Conservation (phyloP, 108 stramenopile genomes). For the Mediolabrus comicus region DNA sequence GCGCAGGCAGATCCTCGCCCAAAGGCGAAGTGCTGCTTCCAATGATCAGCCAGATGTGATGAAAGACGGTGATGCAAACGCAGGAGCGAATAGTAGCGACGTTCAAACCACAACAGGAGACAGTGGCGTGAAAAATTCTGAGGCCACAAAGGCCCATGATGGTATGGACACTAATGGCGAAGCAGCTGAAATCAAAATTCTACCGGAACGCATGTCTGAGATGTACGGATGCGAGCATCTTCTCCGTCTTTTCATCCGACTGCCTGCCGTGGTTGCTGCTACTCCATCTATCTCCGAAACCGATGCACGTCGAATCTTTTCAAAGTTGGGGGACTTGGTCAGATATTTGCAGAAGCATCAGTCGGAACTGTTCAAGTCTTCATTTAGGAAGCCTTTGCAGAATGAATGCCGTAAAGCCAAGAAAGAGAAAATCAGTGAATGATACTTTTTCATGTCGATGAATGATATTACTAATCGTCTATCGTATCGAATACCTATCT, state of each 20-base stretch:
- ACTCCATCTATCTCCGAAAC: constrained; percentile 24
- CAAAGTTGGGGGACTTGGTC: constrained; percentile 66
- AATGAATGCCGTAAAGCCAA: not conserved
- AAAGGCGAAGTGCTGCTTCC: constrained; percentile 15
- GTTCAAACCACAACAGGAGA: not conserved
- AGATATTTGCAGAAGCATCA: constrained; percentile 76
- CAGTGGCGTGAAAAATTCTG: not conserved
- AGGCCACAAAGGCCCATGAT: not conserved
- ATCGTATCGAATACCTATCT: not conserved
- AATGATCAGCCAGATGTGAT: not conserved
- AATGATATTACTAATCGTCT: not conserved
- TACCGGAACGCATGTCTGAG: constrained; percentile 28
- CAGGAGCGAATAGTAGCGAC: not conserved
- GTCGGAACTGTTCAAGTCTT: constrained; percentile 10
- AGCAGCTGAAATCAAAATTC: not conserved
- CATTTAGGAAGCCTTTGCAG: constrained; percentile 12
- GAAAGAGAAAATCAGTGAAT: not conserved
- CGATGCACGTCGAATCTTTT: constrained; percentile 47
- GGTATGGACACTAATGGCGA: not conserved
- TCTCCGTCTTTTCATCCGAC: constrained; percentile 53
- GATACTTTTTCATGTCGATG: not conserved
- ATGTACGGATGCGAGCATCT: constrained; percentile 74
- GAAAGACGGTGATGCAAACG: not conserved
- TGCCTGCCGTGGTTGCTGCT: constrained; percentile 52
- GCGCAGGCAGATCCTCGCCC: constrained; percentile 22